Percentiles rank a stretch among this genome's conserved stretches.
These are phyloP conservation scores for Neonectria sp. DNA, from an alignment of 2,329 filamentous ascomycete genomes.

Conservation along the genomic window DNA sequence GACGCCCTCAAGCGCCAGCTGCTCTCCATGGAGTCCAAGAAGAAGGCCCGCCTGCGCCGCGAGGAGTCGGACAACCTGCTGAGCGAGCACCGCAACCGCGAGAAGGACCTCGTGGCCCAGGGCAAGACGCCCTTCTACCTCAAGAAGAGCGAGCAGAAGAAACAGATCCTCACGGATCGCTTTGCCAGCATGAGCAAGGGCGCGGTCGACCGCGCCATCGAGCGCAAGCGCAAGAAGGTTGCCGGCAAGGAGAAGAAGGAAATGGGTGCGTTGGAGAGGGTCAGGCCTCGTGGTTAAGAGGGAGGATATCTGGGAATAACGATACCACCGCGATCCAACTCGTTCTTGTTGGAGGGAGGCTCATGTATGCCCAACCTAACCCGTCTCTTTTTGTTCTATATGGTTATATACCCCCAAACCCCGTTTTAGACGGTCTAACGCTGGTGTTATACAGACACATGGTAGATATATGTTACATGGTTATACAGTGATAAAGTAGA, in stretches of 20 bases:
- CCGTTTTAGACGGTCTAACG: constrained; percentile 23
- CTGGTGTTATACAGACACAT: constrained; percentile 22
- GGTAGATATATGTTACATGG: constrained; percentile 30
- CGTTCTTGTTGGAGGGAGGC: not conserved
- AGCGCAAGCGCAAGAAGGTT: constrained; percentile 91
- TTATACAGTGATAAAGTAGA: constrained; percentile 29
- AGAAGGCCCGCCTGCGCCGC: constrained; percentile 79
- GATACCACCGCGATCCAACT: not conserved
- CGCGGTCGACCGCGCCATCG: constrained; percentile 87
- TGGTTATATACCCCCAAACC: constrained; percentile 25
- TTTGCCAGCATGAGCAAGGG: constrained; percentile 88
- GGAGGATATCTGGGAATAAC: not conserved
- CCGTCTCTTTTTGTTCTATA: constrained; percentile 26
- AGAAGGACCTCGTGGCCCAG: constrained; percentile 87
- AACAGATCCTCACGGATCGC: constrained; percentile 82
- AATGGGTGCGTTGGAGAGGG: constrained; percentile 62
- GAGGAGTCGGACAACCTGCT: constrained; percentile 80
- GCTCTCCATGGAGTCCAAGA: constrained; percentile 82
- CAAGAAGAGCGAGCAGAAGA: constrained; percentile 94
- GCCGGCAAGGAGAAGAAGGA: constrained; percentile 87
- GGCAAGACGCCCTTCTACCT: constrained; percentile 95
- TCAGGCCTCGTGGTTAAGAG: constrained; percentile 37
- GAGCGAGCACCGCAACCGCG: constrained; percentile 82
- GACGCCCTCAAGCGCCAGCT: constrained; percentile 81
- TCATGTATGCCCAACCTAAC: constrained; percentile 10